Percentiles rank a stretch among this genome's conserved stretches.
phyloP scores from a whole-genome alignment of 73 alveolate genomes.

The Uronychia binucleata region DNA sequence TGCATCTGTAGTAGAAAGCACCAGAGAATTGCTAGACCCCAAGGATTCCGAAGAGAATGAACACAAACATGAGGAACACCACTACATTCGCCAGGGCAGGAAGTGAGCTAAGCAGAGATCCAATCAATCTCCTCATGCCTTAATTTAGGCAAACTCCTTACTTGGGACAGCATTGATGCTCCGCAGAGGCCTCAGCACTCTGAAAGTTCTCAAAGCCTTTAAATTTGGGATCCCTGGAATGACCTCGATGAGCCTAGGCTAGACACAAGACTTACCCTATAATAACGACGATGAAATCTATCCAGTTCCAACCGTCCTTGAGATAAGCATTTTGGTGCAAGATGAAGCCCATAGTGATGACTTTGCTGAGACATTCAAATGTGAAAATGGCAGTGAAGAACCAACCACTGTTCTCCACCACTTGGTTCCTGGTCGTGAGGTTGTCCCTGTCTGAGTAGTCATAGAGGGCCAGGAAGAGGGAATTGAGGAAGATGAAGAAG shows the following conservation, averaged over 20 bases:
- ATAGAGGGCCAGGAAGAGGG: constrained; percentile 1
- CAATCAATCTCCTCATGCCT: constrained; percentile 56
- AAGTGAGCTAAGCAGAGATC: constrained; percentile 42
- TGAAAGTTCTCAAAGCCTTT: constrained; percentile 55
- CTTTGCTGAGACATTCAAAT: constrained; percentile 55
- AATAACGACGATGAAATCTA: constrained; percentile 68
- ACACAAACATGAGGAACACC: constrained; percentile 36
- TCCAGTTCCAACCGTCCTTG: constrained; percentile 77
- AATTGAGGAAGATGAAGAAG: not conserved
- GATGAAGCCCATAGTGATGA: constrained; percentile 69
- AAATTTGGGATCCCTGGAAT: constrained; percentile 35
- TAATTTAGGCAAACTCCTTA: not conserved
- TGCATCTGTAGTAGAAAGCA: constrained; percentile 35
- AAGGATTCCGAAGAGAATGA: constrained; percentile 52
- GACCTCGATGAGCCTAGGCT: constrained; percentile 15
- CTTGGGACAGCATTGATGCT: constrained; percentile 54
- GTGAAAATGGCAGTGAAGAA: constrained; percentile 46
- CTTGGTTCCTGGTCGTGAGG: not conserved
- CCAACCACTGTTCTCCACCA: not conserved
- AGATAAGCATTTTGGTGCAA: constrained; percentile 51
- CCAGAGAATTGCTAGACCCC: constrained; percentile 61
- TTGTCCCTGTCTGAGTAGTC: constrained; percentile 1
- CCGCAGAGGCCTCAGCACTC: constrained; percentile 64
- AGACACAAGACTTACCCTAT: constrained; percentile 10
- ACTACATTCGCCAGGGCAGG: constrained; percentile 49